Evolutionary conservation across 208 protist genomes (phyloP).

Genomic region (Trypanosoma rangeli): DNA sequence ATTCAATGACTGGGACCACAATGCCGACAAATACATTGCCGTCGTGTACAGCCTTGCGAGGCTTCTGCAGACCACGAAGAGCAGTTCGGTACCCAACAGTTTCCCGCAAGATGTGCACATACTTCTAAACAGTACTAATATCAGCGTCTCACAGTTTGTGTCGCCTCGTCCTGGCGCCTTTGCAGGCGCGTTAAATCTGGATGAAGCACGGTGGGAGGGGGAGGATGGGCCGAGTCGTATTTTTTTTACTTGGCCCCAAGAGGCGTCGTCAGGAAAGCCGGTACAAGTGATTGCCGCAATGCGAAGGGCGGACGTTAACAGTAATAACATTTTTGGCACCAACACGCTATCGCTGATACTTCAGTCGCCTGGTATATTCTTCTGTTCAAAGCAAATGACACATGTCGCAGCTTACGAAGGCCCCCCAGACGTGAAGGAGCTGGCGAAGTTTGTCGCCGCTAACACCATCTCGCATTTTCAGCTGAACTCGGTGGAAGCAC

Average conservation of each 20-base stretch:
- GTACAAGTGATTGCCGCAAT: slow-evolving; percentile 35
- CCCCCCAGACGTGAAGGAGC: background rate
- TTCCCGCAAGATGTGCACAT: background rate
- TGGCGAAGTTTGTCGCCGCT: slow-evolving; percentile 17
- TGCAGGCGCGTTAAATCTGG: background rate
- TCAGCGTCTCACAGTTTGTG: background rate
- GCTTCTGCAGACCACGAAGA: background rate
- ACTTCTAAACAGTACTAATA: background rate
- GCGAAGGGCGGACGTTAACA: slow-evolving; percentile 27
- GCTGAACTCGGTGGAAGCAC: background rate
- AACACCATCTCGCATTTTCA: slow-evolving; percentile 19
- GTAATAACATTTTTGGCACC: background rate
- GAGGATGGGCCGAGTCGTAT: background rate
- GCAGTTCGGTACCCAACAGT: background rate
- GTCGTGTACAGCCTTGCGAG: slow-evolving; percentile 24
- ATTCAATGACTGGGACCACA: slow-evolving; percentile 59
- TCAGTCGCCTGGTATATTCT: slow-evolving; percentile 24
- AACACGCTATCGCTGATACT: slow-evolving; percentile 4
- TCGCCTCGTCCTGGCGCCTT: slow-evolving; percentile 14
- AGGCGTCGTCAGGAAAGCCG: background rate
- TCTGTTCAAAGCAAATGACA: slow-evolving; percentile 14
- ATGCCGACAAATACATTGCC: slow-evolving; percentile 31
- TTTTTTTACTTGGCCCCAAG: slow-evolving; percentile 9
- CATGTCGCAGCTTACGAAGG: background rate
- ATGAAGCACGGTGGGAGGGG: background rate